Evolutionary conservation across 305 asterid species (phyloP).

Genomic region (Solanum hybrid): DNA sequence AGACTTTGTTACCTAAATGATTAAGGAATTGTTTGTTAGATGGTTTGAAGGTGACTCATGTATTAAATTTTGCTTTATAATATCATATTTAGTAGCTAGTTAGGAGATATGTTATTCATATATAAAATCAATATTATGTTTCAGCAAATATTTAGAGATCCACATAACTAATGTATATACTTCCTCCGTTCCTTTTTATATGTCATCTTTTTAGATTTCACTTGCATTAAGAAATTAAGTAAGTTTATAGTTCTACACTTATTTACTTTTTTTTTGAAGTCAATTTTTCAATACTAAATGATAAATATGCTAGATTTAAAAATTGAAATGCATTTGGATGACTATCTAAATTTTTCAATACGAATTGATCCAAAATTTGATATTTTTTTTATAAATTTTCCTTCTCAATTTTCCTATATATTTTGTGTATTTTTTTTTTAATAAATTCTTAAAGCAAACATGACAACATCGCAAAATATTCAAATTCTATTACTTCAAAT

Average conservation of each 20-base stretch:
- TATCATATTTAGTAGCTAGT: background rate
- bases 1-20: background rate
- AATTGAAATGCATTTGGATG: background rate
- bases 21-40: background rate
- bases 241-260: background rate
- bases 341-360: background rate
- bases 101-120: background rate
- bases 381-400: too few relatives aligned
- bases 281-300: background rate
- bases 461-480: background rate
- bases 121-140: too few relatives aligned
- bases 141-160: background rate
- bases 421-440: background rate
- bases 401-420: background rate
- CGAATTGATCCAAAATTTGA: background rate
- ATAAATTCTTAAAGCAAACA: background rate
- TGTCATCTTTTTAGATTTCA: background rate
- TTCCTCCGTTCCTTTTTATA: too few relatives aligned
- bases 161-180: too few relatives aligned
- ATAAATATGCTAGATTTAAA: too few relatives aligned
- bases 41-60: background rate
- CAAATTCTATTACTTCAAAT: background rate
- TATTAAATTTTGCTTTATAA: too few relatives aligned
- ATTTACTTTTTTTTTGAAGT: background rate
- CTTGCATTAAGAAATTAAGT: background rate